These are phyloP conservation scores for Stemphylium vesicarium DNA, from an alignment of 2,329 filamentous ascomycete genomes.

Conservation along the genomic window DNA sequence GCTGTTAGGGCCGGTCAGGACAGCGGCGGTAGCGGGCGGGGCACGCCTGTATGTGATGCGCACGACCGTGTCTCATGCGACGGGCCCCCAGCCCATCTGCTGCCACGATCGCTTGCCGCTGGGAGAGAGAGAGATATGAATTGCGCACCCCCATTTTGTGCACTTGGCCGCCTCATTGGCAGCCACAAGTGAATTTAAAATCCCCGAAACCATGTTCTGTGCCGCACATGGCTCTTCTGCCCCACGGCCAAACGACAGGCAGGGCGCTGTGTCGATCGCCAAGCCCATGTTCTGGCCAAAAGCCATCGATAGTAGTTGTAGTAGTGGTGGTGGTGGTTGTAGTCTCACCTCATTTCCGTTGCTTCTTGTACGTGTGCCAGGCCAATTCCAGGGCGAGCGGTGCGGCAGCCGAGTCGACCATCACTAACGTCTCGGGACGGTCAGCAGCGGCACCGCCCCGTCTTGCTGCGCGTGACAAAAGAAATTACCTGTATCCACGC, in stretches of 20 bases:
- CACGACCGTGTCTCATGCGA: constrained; percentile 27
- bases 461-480: constrained; percentile 12
- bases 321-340: too few relatives aligned
- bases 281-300: background rate
- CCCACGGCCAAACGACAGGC: constrained; percentile 5
- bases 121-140: constrained; percentile 7
- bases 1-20: constrained; percentile 3
- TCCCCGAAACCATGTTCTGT: constrained; percentile 17
- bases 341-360: background rate
- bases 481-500: constrained; percentile 11
- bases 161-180: constrained; percentile 10
- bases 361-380: background rate
- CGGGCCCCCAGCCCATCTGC: background rate
- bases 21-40: constrained; percentile 7
- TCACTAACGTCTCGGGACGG: constrained; percentile 20
- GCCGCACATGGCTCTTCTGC: constrained; percentile 4
- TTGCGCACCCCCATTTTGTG: constrained; percentile 9
- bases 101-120: constrained; percentile 23
- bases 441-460: constrained; percentile 21
- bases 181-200: constrained; percentile 10
- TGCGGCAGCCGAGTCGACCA: background rate
- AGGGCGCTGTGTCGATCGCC: constrained; percentile 11
- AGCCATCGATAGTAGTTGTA: too few relatives aligned
- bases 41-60: constrained; percentile 17
- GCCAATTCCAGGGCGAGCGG: background rate